Conservation (phyloP, 345 rosid genomes). For the Brassica cretica region DNA sequence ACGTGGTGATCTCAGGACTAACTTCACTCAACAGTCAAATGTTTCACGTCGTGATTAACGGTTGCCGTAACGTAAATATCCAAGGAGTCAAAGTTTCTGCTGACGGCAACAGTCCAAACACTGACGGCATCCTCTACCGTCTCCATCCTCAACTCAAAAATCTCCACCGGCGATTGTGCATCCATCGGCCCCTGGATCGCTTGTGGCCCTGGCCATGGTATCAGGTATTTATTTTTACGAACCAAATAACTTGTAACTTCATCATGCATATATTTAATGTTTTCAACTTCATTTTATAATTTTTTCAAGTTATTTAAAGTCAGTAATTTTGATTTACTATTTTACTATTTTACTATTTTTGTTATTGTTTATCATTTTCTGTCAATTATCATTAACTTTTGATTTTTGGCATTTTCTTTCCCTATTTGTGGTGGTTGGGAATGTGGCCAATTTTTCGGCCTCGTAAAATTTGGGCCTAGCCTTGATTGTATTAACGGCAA, state of each 20-base stretch:
- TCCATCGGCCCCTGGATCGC: conserved; percentile 65
- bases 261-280: not conserved
- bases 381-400: not conserved
- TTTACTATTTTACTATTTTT: no score
- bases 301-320: no score
- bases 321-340: no score
- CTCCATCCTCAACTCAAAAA: conserved; percentile 45
- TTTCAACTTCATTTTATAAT: not conserved
- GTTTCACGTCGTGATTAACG: conserved; percentile 58
- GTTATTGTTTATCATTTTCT: no score
- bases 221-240: conserved; percentile 40
- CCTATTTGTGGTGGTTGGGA: not conserved
- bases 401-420: not conserved
- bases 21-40: conserved; percentile 63
- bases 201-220: conserved; percentile 85
- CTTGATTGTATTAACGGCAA: no score
- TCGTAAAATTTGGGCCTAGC: not conserved
- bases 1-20: conserved; percentile 54
- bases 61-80: conserved; percentile 53
- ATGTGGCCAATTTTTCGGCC: not conserved
- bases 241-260: not conserved
- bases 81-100: conserved; percentile 52
- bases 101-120: conserved; percentile 65
- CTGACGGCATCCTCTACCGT: conserved; percentile 64
- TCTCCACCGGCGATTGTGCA: conserved; percentile 65